These are phyloP conservation scores for Scenedesmus sp. DNA, from an alignment of 163 green algal species.

Conservation along the genomic window DNA sequence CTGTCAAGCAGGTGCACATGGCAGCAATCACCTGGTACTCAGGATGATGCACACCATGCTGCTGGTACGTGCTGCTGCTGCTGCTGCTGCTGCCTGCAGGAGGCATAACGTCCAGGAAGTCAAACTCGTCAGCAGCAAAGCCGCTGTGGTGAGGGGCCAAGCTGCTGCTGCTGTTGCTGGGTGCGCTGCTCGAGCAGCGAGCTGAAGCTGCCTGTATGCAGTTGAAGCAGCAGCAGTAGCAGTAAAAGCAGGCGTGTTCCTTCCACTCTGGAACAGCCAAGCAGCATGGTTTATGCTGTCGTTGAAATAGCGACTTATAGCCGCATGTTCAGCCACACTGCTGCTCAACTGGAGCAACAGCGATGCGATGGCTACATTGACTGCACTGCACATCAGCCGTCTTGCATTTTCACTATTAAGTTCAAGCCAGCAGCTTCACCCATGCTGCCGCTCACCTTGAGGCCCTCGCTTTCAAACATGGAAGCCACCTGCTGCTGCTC, in stretches of 20 bases:
- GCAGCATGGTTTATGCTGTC: background rate
- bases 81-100: background rate
- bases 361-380: too few species aligned
- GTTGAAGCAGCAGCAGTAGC: background rate
- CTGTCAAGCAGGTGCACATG: too few species aligned
- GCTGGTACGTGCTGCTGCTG: background rate
- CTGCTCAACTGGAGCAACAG: too few species aligned
- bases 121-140: slow-evolving; percentile 28
- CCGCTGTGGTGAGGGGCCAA: background rate
- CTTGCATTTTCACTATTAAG: too few species aligned
- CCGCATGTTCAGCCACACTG: too few species aligned
- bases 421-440: too few species aligned
- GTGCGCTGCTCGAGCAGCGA: background rate
- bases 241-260: background rate
- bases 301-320: background rate
- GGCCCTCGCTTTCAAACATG: background rate
- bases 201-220: background rate
- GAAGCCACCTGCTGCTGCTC: too few species aligned
- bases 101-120: background rate
- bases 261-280: background rate
- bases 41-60: background rate
- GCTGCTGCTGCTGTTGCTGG: background rate
- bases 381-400: too few species aligned
- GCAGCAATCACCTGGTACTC: slow-evolving; percentile 6
- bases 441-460: background rate